Conservation (phyloP, 495 filamentous ascomycete genomes). For the Amphirosellinia nigrospora region DNA sequence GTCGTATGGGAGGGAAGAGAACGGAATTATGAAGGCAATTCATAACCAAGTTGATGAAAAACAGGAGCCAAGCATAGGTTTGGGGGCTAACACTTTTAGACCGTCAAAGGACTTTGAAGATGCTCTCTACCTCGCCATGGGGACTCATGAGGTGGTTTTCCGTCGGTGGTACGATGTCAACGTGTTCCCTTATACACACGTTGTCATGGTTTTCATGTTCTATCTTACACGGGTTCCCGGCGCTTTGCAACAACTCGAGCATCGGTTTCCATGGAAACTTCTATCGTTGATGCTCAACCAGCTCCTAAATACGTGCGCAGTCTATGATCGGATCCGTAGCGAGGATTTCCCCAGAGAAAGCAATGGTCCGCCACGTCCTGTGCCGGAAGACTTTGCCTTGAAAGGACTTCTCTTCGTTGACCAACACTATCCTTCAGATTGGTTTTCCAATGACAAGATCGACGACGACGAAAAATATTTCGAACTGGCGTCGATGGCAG, state of each 20-base stretch:
- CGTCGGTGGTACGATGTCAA: slow-evolving; percentile 66
- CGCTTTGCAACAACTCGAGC: slow-evolving; percentile 54
- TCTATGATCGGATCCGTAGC: slow-evolving; percentile 52
- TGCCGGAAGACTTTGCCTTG: slow-evolving; percentile 85
- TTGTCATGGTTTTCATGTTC: slow-evolving; percentile 72
- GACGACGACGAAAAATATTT: slow-evolving; percentile 80
- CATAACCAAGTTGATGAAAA: slow-evolving; percentile 28
- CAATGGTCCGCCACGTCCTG: slow-evolving; percentile 61
- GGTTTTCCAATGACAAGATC: slow-evolving; percentile 70
- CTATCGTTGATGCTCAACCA: slow-evolving; percentile 71
- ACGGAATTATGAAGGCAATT: slow-evolving; percentile 43
- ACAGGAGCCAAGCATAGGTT: not conserved
- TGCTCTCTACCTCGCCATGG: slow-evolving; percentile 37
- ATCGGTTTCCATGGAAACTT: slow-evolving; percentile 68
- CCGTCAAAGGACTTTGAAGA: slow-evolving; percentile 34
- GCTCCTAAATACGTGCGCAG: slow-evolving; percentile 53
- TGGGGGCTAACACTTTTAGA: slow-evolving; percentile 19
- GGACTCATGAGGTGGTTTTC: slow-evolving; percentile 59
- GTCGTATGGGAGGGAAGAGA: slow-evolving; percentile 47
- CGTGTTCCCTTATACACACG: slow-evolving; percentile 70
- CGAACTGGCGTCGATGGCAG: slow-evolving; percentile 69
- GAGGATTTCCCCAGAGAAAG: slow-evolving; percentile 59
- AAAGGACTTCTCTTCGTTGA: slow-evolving; percentile 76
- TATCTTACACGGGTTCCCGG: slow-evolving; percentile 58
- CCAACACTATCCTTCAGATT: slow-evolving; percentile 69